Conservation (phyloP, 352 stramenopile genomes). For the Phytophthora colocasiae region DNA sequence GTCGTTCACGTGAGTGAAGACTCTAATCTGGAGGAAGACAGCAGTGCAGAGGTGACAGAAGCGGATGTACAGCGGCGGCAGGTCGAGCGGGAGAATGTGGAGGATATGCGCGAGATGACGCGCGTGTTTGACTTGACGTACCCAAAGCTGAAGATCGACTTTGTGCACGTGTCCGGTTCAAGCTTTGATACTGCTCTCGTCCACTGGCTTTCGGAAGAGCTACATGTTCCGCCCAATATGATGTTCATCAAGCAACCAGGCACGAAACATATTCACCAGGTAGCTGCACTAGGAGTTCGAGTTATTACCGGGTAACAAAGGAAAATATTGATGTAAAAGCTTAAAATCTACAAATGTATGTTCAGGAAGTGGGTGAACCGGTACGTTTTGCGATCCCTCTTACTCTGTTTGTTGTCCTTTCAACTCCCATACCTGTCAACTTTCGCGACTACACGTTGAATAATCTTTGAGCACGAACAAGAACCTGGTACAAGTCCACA, state of each 20-base stretch:
- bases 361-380: too few relatives aligned
- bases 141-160: slow-evolving; percentile 92
- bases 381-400: too few relatives aligned
- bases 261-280: slow-evolving; percentile 90
- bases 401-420: too few relatives aligned
- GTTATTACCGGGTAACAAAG: slow-evolving; percentile 75
- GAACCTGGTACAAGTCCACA: background rate
- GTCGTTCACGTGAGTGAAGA: slow-evolving; percentile 87
- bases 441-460: too few relatives aligned
- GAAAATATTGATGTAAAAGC: too few relatives aligned
- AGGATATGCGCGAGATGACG: slow-evolving; percentile 82
- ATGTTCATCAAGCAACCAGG: slow-evolving; percentile 95
- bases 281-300: slow-evolving; percentile 85
- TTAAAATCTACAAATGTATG: too few relatives aligned
- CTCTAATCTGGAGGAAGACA: slow-evolving; percentile 33
- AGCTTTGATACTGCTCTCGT: slow-evolving; percentile 84
- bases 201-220: slow-evolving; percentile 81
- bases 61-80: slow-evolving; percentile 43
- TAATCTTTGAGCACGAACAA: too few relatives aligned
- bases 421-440: too few relatives aligned
- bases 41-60: slow-evolving; percentile 45
- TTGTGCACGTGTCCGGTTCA: slow-evolving; percentile 75
- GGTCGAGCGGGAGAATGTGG: slow-evolving; percentile 45
- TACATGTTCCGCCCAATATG: slow-evolving; percentile 89
- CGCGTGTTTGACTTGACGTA: slow-evolving; percentile 91